Evolutionary conservation across 2,329 filamentous ascomycete species (phyloP).

Genomic region (Microascus cirrosus): DNA sequence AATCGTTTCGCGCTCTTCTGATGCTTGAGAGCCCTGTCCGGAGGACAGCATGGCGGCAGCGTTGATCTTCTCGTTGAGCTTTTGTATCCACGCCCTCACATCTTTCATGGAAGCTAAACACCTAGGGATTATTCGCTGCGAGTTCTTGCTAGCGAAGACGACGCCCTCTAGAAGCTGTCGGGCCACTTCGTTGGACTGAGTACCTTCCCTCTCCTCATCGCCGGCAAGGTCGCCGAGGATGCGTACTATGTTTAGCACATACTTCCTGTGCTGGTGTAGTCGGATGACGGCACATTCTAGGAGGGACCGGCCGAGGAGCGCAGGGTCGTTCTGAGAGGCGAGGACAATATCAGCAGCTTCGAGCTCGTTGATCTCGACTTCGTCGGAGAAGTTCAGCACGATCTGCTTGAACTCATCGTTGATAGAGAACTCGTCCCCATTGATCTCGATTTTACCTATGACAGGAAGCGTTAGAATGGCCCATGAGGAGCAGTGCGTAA

Average conservation of each 20-base stretch:
- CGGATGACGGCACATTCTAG: constrained; percentile 72
- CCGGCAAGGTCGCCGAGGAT: constrained; percentile 58
- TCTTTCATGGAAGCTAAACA: constrained; percentile 68
- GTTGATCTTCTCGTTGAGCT: constrained; percentile 63
- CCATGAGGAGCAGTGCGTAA: neutral
- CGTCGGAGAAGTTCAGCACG: constrained; percentile 71
- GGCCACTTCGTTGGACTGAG: neutral
- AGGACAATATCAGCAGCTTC: constrained; percentile 70
- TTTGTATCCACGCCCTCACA: constrained; percentile 66
- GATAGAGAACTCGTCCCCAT: constrained; percentile 64
- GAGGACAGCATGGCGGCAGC: constrained; percentile 67
- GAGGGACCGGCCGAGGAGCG: constrained; percentile 58
- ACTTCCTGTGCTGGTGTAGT: constrained; percentile 79
- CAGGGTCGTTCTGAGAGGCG: constrained; percentile 58
- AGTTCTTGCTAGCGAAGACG: constrained; percentile 38
- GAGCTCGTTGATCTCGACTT: constrained; percentile 81
- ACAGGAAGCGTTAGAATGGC: neutral
- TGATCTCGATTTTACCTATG: constrained; percentile 64
- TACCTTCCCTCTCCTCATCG: constrained; percentile 33
- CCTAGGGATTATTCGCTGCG: constrained; percentile 57
- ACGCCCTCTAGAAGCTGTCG: constrained; percentile 23
- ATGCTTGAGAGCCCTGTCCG: constrained; percentile 32
- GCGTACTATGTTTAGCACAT: constrained; percentile 72
- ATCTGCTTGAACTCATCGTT: constrained; percentile 83
- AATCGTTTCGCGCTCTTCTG: constrained; percentile 64